Conservation (phyloP, 208 protist genomes). For the Porcisia hertigi region DNA sequence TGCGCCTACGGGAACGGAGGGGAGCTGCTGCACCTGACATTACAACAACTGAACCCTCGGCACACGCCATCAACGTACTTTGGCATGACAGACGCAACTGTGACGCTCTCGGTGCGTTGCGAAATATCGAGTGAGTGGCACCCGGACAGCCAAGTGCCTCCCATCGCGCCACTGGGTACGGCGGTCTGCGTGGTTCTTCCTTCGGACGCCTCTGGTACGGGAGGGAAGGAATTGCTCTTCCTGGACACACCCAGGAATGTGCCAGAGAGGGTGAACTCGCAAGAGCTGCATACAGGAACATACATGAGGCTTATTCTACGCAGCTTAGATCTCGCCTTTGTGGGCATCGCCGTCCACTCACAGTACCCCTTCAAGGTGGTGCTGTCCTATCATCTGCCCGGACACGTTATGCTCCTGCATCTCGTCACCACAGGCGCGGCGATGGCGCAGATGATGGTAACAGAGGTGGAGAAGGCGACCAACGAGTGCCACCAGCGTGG, state of each 20-base stretch:
- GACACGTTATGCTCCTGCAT: slow-evolving; percentile 27
- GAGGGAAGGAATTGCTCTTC: slow-evolving; percentile 24
- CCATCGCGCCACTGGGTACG: slow-evolving; percentile 34
- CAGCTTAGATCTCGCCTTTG: slow-evolving; percentile 46
- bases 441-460: slow-evolving; percentile 29
- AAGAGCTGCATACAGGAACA: slow-evolving; percentile 14
- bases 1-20: background rate
- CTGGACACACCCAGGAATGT: slow-evolving; percentile 6
- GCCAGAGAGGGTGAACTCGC: slow-evolving; percentile 10
- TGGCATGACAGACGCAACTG: slow-evolving; percentile 11
- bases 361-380: slow-evolving; percentile 46
- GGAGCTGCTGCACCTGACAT: slow-evolving; percentile 12
- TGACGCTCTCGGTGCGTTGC: slow-evolving; percentile 25
- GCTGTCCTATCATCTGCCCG: slow-evolving; percentile 38
- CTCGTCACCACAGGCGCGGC: slow-evolving; percentile 34
- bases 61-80: slow-evolving; percentile 10
- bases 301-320: slow-evolving; percentile 42
- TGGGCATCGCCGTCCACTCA: slow-evolving; percentile 16
- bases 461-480: slow-evolving; percentile 29
- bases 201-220: slow-evolving; percentile 1
- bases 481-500: slow-evolving; percentile 30
- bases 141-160: slow-evolving; percentile 5
- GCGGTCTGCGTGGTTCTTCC: slow-evolving; percentile 40
- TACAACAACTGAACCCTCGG: slow-evolving; percentile 16
- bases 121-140: slow-evolving; percentile 50